These are phyloP conservation scores for Emydomyces testavorans DNA, from an alignment of 2,329 filamentous ascomycete species.

Conservation along the genomic window DNA sequence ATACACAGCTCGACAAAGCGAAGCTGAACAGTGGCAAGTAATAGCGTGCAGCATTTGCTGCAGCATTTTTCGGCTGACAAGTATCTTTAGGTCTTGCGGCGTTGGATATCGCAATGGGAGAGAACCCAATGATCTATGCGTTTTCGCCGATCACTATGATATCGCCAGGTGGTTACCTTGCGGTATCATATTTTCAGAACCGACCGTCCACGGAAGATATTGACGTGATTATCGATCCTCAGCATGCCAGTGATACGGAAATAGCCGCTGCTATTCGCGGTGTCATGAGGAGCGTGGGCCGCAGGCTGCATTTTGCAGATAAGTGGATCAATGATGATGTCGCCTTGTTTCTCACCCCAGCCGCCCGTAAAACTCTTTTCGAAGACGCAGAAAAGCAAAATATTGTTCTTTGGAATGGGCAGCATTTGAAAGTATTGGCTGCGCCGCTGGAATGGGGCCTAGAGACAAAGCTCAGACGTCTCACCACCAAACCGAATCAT, in stretches of 20 bases:
- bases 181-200: conserved; percentile 22
- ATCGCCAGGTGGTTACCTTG: conserved; percentile 24
- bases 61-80: too few relatives aligned
- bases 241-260: conserved; percentile 24
- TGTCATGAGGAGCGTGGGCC: conserved; percentile 8
- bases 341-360: conserved; percentile 6
- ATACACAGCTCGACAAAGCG: background rate
- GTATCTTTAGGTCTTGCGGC: conserved; percentile 20
- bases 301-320: background rate
- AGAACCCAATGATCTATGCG: conserved; percentile 22
- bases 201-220: conserved; percentile 24
- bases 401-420: conserved; percentile 12
- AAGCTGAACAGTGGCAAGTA: background rate
- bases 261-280: conserved; percentile 21
- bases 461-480: conserved; percentile 11
- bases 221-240: conserved; percentile 25
- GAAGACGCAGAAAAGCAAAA: conserved; percentile 11
- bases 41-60: background rate
- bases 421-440: conserved; percentile 6
- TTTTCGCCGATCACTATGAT: conserved; percentile 27
- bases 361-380: conserved; percentile 1
- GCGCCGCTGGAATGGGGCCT: conserved; percentile 14
- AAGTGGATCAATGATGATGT: conserved; percentile 13
- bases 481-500: conserved; percentile 2
- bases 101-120: conserved; percentile 24